phyloP scores from a whole-genome alignment of 139 green algal species.

The Chlorella sorokiniana region DNA sequence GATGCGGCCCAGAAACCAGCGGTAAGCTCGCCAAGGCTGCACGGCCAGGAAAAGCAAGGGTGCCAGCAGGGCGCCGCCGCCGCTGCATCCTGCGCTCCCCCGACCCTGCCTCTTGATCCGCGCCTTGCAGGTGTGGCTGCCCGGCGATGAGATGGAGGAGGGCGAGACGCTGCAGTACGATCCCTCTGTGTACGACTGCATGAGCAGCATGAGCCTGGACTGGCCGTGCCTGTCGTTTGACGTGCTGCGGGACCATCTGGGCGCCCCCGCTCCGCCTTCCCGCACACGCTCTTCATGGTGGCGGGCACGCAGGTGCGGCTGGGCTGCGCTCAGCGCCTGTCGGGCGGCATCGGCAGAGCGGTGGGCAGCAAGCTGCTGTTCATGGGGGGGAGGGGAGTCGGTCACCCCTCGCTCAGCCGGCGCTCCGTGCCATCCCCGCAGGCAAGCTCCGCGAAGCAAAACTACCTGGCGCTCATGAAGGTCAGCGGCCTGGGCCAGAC shows the following conservation, averaged over 20 bases:
- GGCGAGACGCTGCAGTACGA: slow-evolving; percentile 96
- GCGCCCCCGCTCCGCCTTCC: slow-evolving; percentile 80
- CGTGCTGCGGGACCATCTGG: slow-evolving; percentile 84
- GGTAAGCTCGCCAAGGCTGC: neutral
- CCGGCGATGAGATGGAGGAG: slow-evolving; percentile 76
- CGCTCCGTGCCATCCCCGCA: neutral
- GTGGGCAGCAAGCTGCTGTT: no score
- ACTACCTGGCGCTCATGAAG: slow-evolving; percentile 78
- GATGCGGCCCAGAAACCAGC: slow-evolving; percentile 22
- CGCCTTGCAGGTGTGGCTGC: slow-evolving; percentile 75
- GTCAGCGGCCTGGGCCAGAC: slow-evolving; percentile 72
- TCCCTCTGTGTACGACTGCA: slow-evolving; percentile 93
- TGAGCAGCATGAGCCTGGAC: slow-evolving; percentile 83
- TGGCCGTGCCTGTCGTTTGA: slow-evolving; percentile 98
- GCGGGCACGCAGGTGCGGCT: slow-evolving; percentile 79
- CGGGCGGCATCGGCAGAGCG: no score
- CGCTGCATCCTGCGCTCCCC: no score
- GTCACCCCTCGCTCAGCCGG: neutral
- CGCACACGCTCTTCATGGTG: slow-evolving; percentile 88
- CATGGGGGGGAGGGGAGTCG: no score
- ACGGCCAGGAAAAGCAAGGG: neutral
- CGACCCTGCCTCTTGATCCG: no score
- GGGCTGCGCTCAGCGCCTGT: no score
- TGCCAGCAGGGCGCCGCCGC: neutral
- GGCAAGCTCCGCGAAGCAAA: slow-evolving; percentile 59